phyloP scores from a whole-genome alignment of 129 eudicot species.

The Gnaphalium uliginosum region DNA sequence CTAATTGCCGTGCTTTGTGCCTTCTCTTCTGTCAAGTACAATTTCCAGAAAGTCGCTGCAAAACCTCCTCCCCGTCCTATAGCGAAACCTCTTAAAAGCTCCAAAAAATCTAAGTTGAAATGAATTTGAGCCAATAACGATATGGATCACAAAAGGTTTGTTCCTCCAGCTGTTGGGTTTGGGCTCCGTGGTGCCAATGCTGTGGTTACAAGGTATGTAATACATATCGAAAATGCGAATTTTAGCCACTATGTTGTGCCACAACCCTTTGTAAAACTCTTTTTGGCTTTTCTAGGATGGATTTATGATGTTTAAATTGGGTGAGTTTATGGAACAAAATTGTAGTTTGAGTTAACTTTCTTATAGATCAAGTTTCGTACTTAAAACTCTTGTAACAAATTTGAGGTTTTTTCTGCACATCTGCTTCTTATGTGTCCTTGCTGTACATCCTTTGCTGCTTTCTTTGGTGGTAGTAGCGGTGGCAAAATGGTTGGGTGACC shows the following conservation, averaged over 20 bases:
- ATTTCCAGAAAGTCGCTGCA: conserved; percentile 51
- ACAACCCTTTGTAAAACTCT: neutral
- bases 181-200: neutral
- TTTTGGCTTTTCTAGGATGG: neutral
- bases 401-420: neutral
- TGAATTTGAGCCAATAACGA: conserved; percentile 28
- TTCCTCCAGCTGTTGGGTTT: neutral
- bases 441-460: neutral
- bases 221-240: neutral
- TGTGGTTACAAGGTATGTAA: conserved; percentile 16
- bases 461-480: neutral
- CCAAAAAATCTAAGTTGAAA: conserved; percentile 80
- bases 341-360: conserved; percentile 16
- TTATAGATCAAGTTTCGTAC: neutral
- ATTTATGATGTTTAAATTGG: conserved; percentile 12
- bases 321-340: neutral
- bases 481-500: neutral
- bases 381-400: neutral
- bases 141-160: neutral
- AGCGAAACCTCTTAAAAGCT: conserved; percentile 81
- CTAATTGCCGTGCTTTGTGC: conserved; percentile 73
- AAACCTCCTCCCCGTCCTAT: conserved; percentile 48
- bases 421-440: conserved; percentile 5
- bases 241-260: neutral
- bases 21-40: conserved; percentile 80